These are phyloP conservation scores for Ceratocystiopsis brevicomis DNA, from an alignment of 2,329 filamentous ascomycete species.

Conservation along the genomic window DNA sequence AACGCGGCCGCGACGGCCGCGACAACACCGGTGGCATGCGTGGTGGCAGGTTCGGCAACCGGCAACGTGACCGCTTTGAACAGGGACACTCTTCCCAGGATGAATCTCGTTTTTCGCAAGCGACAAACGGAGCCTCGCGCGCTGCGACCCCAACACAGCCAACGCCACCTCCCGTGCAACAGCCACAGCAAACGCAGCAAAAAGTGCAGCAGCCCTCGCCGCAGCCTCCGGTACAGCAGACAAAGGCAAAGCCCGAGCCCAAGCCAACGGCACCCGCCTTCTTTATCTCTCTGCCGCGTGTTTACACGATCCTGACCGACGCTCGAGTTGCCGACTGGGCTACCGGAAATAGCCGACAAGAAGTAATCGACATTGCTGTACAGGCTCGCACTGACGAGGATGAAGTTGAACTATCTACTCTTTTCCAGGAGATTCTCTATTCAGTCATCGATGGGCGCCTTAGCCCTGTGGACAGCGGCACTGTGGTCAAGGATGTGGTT, in stretches of 20 bases:
- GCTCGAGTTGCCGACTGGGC: slow-evolving; percentile 50
- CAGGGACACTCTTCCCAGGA: slow-evolving; percentile 7
- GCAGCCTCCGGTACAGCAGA: too few species aligned
- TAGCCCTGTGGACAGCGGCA: slow-evolving; percentile 48
- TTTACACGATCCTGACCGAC: slow-evolving; percentile 60
- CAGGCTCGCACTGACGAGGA: slow-evolving; percentile 50
- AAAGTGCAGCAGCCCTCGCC: too few species aligned
- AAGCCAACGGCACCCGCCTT: too few species aligned
- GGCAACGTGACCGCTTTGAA: slow-evolving; percentile 32
- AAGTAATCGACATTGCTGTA: slow-evolving; percentile 45
- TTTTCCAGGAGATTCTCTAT: slow-evolving; percentile 74
- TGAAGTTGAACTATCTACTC: slow-evolving; percentile 43
- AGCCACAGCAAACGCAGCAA: too few species aligned
- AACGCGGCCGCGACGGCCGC: slow-evolving; percentile 30
- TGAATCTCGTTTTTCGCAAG: slow-evolving; percentile 11
- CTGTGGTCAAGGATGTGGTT: slow-evolving; percentile 55
- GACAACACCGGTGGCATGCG: slow-evolving; percentile 13
- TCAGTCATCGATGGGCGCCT: slow-evolving; percentile 54
- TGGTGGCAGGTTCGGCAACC: slow-evolving; percentile 13
- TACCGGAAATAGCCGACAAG: slow-evolving; percentile 38
- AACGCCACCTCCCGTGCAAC: too few species aligned
- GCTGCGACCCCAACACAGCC: background rate
- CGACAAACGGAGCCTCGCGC: slow-evolving; percentile 1
- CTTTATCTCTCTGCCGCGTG: slow-evolving; percentile 25
- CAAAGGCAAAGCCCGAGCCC: too few species aligned